Percentiles rank a stretch among this genome's conserved stretches.
These are phyloP conservation scores for Dictyostelium discoideum DNA, from an alignment of 78 protist genomes.

Conservation along the genomic window dicty_2.7 NC_007090.3:384001-384500, in stretches of 20 bases:
- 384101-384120: constrained; percentile 71
- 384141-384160: constrained; percentile 38
- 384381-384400: not conserved
- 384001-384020: not conserved
- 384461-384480: not conserved
- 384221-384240: constrained; percentile 1
- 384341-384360: not conserved
- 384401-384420: not conserved
- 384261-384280: constrained; percentile 44
- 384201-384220: not conserved
- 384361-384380: not conserved
- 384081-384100: not conserved
- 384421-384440: too few species aligned
- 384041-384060: too few species aligned
- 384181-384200: not conserved
- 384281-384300: constrained; percentile 48
- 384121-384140: constrained; percentile 69
- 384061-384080: too few species aligned
- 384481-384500: too few species aligned
- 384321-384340: not conserved
- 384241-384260: constrained; percentile 36
- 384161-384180: constrained; percentile 17
- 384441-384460: not conserved
- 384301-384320: not conserved
- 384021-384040: not conserved